A percentile compares a stretch with the other conserved stretches of the same genome.
These are phyloP conservation scores for Schizothecium vesticola DNA, from an alignment of 495 filamentous ascomycete genomes.

Conservation along the genomic window DNA sequence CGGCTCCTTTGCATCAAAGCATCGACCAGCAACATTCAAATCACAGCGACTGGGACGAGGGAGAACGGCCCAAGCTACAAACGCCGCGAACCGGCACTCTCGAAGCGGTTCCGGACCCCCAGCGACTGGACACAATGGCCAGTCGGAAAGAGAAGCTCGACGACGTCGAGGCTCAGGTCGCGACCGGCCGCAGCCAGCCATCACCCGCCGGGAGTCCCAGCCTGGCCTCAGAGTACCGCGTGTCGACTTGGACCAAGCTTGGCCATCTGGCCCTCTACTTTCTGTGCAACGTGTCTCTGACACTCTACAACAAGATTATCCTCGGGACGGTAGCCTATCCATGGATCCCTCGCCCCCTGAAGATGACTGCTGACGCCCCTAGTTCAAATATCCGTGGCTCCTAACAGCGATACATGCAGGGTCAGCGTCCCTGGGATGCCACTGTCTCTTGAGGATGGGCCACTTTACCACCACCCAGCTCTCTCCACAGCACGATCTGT, in stretches of 20 bases:
- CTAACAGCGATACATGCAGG: slow-evolving; percentile 50
- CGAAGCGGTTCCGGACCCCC: not conserved
- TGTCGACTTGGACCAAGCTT: slow-evolving; percentile 35
- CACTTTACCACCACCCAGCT: slow-evolving; percentile 44
- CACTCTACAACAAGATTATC: slow-evolving; percentile 52
- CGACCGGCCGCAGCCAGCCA: not conserved
- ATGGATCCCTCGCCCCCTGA: not conserved
- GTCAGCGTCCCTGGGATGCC: slow-evolving; percentile 48
- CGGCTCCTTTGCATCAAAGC: not conserved
- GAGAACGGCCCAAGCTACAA: not conserved
- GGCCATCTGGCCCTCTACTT: slow-evolving; percentile 46
- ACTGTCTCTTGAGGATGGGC: slow-evolving; percentile 40
- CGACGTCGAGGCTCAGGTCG: slow-evolving; percentile 22
- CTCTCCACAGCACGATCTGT: slow-evolving; percentile 38
- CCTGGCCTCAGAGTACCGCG: slow-evolving; percentile 22
- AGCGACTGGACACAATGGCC: not conserved
- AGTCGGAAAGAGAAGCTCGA: slow-evolving; percentile 12
- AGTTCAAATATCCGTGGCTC: slow-evolving; percentile 55
- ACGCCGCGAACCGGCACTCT: not conserved
- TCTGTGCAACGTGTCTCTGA: slow-evolving; percentile 47
- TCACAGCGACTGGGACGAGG: not conserved
- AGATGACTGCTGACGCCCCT: not conserved
- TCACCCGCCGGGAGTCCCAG: not conserved
- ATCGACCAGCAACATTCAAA: not conserved
- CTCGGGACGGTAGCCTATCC: slow-evolving; percentile 39